Conservation (phyloP, 2,329 filamentous ascomycete species). For the Cordyceps javanica region DNA sequence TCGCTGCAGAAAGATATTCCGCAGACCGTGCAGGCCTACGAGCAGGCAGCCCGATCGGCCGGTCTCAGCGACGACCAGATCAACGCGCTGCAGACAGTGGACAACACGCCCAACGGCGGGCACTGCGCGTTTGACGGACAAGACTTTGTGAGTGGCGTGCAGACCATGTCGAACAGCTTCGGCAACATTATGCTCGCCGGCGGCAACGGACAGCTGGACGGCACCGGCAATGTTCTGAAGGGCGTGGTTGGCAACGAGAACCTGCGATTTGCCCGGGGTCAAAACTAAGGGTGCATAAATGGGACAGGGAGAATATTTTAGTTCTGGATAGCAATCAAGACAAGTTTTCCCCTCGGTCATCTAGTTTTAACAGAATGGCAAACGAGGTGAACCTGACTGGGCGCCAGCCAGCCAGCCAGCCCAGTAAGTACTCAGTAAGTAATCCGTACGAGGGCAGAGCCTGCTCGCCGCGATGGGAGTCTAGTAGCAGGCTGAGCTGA, state of each 20-base stretch:
- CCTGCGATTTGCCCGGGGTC: not conserved
- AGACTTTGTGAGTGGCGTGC: constrained; percentile 49
- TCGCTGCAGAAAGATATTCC: constrained; percentile 45
- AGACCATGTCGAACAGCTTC: constrained; percentile 49
- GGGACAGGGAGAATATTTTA: not conserved
- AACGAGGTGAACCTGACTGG: too few species aligned
- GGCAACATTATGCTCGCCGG: constrained; percentile 44
- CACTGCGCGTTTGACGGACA: constrained; percentile 53
- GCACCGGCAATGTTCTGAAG: constrained; percentile 42
- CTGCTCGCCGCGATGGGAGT: too few species aligned
- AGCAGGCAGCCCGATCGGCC: constrained; percentile 36
- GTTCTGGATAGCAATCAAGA: too few species aligned
- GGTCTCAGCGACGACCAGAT: constrained; percentile 40
- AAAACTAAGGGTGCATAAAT: not conserved
- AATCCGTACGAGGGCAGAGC: too few species aligned
- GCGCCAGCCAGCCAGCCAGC: too few species aligned
- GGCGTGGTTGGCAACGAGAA: constrained; percentile 20
- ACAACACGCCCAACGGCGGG: constrained; percentile 48
- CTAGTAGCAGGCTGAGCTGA: too few species aligned
- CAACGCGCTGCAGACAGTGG: constrained; percentile 48
- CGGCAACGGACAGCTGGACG: constrained; percentile 42
- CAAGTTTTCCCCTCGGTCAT: too few species aligned
- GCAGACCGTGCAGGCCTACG: constrained; percentile 43
- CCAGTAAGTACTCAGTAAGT: too few species aligned
- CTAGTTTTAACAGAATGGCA: too few species aligned